Conservation (phyloP, 2,329 filamentous ascomycete species). For the Botrytis deweyae region DNA sequence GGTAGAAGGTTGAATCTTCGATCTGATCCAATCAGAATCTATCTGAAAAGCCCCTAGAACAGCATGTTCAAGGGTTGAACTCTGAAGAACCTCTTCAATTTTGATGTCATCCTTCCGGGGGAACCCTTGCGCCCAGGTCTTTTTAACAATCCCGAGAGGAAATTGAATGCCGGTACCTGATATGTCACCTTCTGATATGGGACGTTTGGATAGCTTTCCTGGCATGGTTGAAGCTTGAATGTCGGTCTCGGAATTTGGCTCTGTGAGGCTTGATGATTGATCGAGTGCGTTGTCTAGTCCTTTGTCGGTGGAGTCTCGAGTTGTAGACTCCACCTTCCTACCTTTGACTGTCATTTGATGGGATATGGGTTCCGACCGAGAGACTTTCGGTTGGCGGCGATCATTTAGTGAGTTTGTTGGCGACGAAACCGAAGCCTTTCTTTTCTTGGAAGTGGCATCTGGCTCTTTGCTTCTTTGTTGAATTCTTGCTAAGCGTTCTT, state of each 20-base stretch:
- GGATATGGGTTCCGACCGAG: not conserved
- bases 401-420: slow-evolving; percentile 16
- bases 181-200: slow-evolving; percentile 16
- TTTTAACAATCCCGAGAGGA: slow-evolving; percentile 66
- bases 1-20: slow-evolving; percentile 63
- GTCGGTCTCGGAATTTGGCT: not conserved
- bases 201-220: not conserved
- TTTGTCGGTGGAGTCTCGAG: not conserved
- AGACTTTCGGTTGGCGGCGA: slow-evolving; percentile 20
- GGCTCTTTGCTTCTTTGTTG: slow-evolving; percentile 50
- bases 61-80: slow-evolving; percentile 67
- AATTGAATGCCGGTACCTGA: slow-evolving; percentile 35
- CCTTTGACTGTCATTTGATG: not conserved
- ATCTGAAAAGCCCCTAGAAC: slow-evolving; percentile 86
- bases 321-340: not conserved
- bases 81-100: slow-evolving; percentile 82
- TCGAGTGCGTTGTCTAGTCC: not conserved
- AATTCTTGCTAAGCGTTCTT: slow-evolving; percentile 69
- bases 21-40: slow-evolving; percentile 58
- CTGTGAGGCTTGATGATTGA: not conserved
- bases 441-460: slow-evolving; percentile 28
- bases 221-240: not conserved
- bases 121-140: slow-evolving; percentile 71
- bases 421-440: slow-evolving; percentile 40
- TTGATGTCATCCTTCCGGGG: slow-evolving; percentile 73